Percentiles rank a stretch among this genome's conserved stretches.
phyloP scores from a whole-genome alignment of 2,329 filamentous ascomycete genomes.

The Teratosphaeria gauchensis region DNA sequence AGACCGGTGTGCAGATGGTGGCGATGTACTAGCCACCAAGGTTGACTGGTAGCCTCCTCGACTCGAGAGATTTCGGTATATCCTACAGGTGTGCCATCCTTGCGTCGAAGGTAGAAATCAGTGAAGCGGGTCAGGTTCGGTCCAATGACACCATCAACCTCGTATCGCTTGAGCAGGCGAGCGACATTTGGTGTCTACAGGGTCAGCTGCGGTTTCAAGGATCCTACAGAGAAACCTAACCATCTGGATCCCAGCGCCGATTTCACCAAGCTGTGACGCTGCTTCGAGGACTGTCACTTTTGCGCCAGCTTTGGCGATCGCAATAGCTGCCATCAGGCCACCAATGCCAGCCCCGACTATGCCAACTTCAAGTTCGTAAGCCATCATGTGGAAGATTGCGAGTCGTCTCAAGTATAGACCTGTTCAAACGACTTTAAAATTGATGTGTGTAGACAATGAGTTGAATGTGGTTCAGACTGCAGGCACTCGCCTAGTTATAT shows the following conservation, averaged over 20 bases:
- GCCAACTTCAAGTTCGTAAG: slow-evolving; percentile 13
- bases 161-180: slow-evolving; percentile 31
- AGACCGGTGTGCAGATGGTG: slow-evolving; percentile 40
- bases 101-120: slow-evolving; percentile 32
- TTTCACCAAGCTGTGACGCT: slow-evolving; percentile 29
- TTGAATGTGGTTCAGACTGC: no score
- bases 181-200: slow-evolving; percentile 35
- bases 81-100: slow-evolving; percentile 31
- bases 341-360: slow-evolving; percentile 28
- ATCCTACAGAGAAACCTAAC: not conserved
- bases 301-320: slow-evolving; percentile 25
- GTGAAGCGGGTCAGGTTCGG: slow-evolving; percentile 32
- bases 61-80: slow-evolving; percentile 27
- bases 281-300: slow-evolving; percentile 31
- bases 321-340: slow-evolving; percentile 31
- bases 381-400: slow-evolving; percentile 3
- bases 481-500: not conserved
- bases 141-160: slow-evolving; percentile 32
- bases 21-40: slow-evolving; percentile 40
- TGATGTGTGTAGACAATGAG: no score
- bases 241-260: slow-evolving; percentile 16
- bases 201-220: slow-evolving; percentile 8
- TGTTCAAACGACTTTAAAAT: not conserved
- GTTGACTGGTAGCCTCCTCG: slow-evolving; percentile 24
- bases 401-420: not conserved